Base-by-base conservation (phyloP, 305 asterid species). In the Stenogyne calaminthoides region DNA sequence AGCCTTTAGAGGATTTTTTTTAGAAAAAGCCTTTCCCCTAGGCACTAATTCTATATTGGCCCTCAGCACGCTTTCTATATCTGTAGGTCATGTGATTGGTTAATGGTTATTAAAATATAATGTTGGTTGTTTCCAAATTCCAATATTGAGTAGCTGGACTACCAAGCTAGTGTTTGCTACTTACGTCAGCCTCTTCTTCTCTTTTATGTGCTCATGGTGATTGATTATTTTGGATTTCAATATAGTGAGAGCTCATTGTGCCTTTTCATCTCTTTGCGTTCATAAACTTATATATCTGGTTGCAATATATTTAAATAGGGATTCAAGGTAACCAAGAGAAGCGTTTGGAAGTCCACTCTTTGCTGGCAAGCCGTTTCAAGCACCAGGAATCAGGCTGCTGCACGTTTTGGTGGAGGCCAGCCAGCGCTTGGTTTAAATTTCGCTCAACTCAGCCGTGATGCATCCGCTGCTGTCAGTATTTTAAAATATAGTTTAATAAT, bases 391-490 rank as follows among this genome's bases (percentile, higher is more conserved):
- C 94, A 88, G 72, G 80, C 93, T 49, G 87, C 98, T 81, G 81
- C 90, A 62, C 93, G 96, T 61, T 95, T 89, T 64, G 77, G 78
- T 44, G 85, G 92, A 40, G 81, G 85, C 66, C 96, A 84, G 74
- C 98, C 90, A 70, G 91, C 83, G 69, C 75, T 90, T 58, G 99
- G 96, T 46, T 72, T 95, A 88, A 96, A 91, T 82, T 95, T 95
- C 42, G 98, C 97, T 16, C 98, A 90, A 77, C 88, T 95, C 54
- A 81, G 98, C 49, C 95, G 95, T 65, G 98, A 95, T 86, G 99
- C 99, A 69, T 95, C 99, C 84, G 99, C 99, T 80, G 99, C 96
- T 58, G 99, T 92, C 75, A 57, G 98, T 89, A 74, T 19, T 74
- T 68, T 68, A 77, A 49, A 40, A 59, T 37, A 46, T 64, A 15